Base-by-base conservation (phyloP, 805 yeast species). In the Candida vaughaniae region DNA sequence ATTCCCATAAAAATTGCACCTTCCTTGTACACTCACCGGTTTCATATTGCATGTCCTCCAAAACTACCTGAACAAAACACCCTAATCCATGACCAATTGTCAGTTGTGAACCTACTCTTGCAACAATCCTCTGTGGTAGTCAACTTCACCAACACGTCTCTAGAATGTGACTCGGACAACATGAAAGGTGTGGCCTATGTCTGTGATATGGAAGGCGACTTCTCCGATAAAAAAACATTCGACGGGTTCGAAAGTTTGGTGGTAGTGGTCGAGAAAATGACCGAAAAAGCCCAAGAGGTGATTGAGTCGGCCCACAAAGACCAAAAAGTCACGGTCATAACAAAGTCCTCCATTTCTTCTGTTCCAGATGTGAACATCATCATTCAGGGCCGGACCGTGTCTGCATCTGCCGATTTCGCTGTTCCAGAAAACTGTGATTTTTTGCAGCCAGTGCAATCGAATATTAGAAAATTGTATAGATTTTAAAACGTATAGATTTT, bases 1-100 rank as follows among this genome's bases (percentile, higher is more conserved):
- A 16, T 31, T 15, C 25, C 19, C 16, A 19, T 31, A 6, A 20
- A 35, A 15, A 35, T 35, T 2, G 12, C 38, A 2, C 33, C 32
- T 15, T 16, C 15, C 8, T 10, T 28, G 10, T 20, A 7, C 10
- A 7, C 23, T 10, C 6, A 20, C 10, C 6, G 10, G 10, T 10
- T 10, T 10, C 23, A 20, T 20, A 20, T 20, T 20, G 10, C 23
- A 7, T 7, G 23, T 7, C 6, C 10, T 20, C 23, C 23, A 6
- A 20, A 20, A 20, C 6, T 7, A 20, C 10, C 23, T 10, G 23
- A 20, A 10, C 10, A 6, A 7, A 6, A 20, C 9, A 20, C 6
- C 23, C 23, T 7, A 20, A 20, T 20, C 6, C 10, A 20, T 20
- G 23, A 20, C 10, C 6, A 20, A 20, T 10, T 20, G 10, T 6